Conservation (phyloP, 2,329 filamentous ascomycete genomes). For the Aspergillus niger region DNA sequence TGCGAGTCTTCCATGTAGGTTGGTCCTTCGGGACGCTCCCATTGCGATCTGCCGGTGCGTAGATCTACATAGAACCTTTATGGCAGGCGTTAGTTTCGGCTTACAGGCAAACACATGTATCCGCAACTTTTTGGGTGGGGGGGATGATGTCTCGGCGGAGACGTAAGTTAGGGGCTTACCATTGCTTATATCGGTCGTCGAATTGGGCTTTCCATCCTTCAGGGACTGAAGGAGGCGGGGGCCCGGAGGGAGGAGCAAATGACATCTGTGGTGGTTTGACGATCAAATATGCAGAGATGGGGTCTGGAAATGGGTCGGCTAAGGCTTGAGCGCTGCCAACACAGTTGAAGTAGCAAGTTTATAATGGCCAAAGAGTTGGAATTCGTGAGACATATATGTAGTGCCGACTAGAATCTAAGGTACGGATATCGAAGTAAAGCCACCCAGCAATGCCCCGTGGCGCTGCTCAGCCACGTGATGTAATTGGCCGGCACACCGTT, state of each 20-base stretch:
- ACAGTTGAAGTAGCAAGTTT: background rate
- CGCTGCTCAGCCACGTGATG: conserved; percentile 15
- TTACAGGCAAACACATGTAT: background rate
- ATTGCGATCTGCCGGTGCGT: conserved; percentile 84
- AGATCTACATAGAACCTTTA: conserved; percentile 87
- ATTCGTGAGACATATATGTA: background rate
- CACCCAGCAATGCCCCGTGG: conserved; percentile 18
- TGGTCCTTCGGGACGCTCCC: conserved; percentile 77
- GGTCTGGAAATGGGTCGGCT: background rate
- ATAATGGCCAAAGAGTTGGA: background rate
- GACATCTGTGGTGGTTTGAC: conserved; percentile 30
- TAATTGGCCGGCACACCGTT: conserved; percentile 3
- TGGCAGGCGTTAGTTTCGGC: conserved; percentile 17
- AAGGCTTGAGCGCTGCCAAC: background rate
- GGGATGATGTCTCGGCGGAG: background rate
- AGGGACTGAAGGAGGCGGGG: conserved; percentile 64
- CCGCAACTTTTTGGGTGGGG: background rate
- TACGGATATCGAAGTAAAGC: background rate
- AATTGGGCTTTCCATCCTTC: conserved; percentile 84
- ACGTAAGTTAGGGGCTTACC: conserved; percentile 48
- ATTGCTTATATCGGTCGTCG: conserved; percentile 87
- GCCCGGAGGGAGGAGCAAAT: conserved; percentile 48
- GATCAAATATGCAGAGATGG: background rate
- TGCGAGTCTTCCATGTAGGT: conserved; percentile 46
- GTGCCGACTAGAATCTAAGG: background rate